phyloP scores from a whole-genome alignment of 352 stramenopile genomes.

The Phytophthora ohioensis region DNA sequence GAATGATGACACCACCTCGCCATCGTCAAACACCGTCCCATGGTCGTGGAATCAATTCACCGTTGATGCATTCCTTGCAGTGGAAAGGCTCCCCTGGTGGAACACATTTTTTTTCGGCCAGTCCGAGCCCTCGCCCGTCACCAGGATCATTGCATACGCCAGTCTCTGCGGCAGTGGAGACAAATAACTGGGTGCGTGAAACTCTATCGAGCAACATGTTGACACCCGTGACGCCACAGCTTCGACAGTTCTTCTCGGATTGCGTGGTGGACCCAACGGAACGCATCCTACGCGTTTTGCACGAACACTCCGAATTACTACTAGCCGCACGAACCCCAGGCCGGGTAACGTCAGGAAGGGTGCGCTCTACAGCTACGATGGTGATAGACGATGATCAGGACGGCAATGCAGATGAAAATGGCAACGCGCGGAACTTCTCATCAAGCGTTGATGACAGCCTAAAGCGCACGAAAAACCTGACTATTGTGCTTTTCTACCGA shows the following conservation, averaged over 20 bases:
- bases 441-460: conserved; percentile 80
- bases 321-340: conserved; percentile 45
- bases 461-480: conserved; percentile 73
- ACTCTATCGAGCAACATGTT: conserved; percentile 50
- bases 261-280: conserved; percentile 66
- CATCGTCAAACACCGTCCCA: conserved; percentile 37
- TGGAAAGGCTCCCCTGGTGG: conserved; percentile 65
- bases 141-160: conserved; percentile 70
- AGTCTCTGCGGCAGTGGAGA: conserved; percentile 83
- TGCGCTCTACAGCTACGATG: conserved; percentile 23
- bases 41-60: conserved; percentile 34
- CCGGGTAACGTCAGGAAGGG: conserved; percentile 20
- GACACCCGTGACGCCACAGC: conserved; percentile 51
- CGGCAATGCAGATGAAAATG: conserved; percentile 30
- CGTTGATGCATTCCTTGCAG: conserved; percentile 64
- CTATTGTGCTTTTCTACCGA: conserved; percentile 80
- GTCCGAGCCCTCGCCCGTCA: conserved; percentile 48
- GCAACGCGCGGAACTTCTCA: conserved; percentile 26
- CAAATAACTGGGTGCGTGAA: conserved; percentile 84
- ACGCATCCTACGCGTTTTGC: conserved; percentile 57
- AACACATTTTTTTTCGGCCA: conserved; percentile 14
- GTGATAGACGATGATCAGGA: conserved; percentile 32
- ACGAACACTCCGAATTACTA: conserved; percentile 60
- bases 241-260: conserved; percentile 68
- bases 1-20: conserved; percentile 49